A percentile compares a stretch with the other conserved stretches of the same genome.
Conservation (phyloP, 441 rosid species). For the Daphne laureola region DNA sequence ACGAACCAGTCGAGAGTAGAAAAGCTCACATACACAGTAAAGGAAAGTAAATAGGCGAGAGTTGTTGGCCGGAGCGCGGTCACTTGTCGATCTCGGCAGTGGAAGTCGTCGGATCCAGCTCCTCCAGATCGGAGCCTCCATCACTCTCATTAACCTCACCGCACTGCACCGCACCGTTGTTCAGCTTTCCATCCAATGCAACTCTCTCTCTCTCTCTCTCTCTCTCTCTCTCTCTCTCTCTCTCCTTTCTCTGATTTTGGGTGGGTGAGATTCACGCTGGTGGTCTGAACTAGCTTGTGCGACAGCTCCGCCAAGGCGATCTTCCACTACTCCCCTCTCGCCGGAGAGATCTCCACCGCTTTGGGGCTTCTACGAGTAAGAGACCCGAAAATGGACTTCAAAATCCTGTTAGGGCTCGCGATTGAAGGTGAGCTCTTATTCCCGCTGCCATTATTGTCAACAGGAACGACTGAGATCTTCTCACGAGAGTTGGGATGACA, state of each 20-base stretch:
- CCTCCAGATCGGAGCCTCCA: too few species aligned
- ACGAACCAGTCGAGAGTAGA: too few species aligned
- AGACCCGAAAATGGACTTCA: constrained; percentile 65
- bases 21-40: too few species aligned
- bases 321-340: constrained; percentile 76
- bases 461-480: constrained; percentile 77
- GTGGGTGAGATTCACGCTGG: too few species aligned
- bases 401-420: constrained; percentile 70
- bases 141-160: too few species aligned
- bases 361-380: constrained; percentile 60
- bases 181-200: too few species aligned
- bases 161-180: too few species aligned
- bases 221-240: too few species aligned
- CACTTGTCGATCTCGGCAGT: constrained; percentile 24
- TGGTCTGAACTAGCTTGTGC: constrained; percentile 68
- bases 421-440: constrained; percentile 37
- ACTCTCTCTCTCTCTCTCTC: constrained; percentile 11
- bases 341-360: constrained; percentile 21
- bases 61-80: constrained; percentile 19
- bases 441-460: constrained; percentile 38
- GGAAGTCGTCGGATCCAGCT: constrained; percentile 19
- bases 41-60: too few species aligned
- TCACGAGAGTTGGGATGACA: constrained; percentile 82
- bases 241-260: too few species aligned
- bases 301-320: constrained; percentile 75